phyloP scores from a whole-genome alignment of 495 filamentous ascomycete species.

The Ramalina intermedia region DNA sequence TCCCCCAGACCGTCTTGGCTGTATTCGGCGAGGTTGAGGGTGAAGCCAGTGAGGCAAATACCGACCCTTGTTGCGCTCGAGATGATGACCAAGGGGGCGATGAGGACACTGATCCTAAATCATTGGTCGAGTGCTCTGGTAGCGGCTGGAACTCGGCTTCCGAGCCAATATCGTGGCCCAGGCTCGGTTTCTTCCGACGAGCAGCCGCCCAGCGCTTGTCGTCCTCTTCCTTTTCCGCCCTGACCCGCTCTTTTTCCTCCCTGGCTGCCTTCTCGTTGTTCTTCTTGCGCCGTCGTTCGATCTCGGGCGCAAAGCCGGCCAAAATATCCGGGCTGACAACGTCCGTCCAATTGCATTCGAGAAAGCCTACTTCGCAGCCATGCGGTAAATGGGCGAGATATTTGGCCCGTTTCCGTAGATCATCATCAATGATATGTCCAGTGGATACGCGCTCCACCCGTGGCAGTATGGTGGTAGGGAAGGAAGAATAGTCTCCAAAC shows the following conservation, averaged over 20 bases:
- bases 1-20: constrained; percentile 78
- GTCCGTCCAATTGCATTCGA: constrained; percentile 97
- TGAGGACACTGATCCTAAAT: constrained; percentile 30
- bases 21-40: constrained; percentile 67
- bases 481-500: constrained; percentile 68
- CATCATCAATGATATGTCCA: constrained; percentile 82
- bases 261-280: constrained; percentile 77
- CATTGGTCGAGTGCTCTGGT: constrained; percentile 25
- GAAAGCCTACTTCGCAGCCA: constrained; percentile 83
- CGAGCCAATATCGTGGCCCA: constrained; percentile 29
- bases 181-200: constrained; percentile 30
- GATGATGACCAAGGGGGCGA: constrained; percentile 43
- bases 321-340: constrained; percentile 65
- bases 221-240: constrained; percentile 75
- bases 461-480: constrained; percentile 83
- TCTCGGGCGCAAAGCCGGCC: constrained; percentile 56
- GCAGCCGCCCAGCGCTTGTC: constrained; percentile 43
- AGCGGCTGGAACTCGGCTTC: constrained; percentile 57
- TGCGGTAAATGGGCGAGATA: constrained; percentile 85
- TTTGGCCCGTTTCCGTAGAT: constrained; percentile 70
- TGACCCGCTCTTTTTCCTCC: constrained; percentile 79
- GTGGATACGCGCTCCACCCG: constrained; percentile 84
- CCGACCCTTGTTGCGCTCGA: constrained; percentile 30
- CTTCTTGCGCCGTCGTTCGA: constrained; percentile 59
- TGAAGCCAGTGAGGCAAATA: constrained; percentile 49